Percentiles rank a stretch among this genome's conserved stretches.
Conservation (phyloP, 2,329 filamentous ascomycete species). For the Davidsoniella virescens region DNA sequence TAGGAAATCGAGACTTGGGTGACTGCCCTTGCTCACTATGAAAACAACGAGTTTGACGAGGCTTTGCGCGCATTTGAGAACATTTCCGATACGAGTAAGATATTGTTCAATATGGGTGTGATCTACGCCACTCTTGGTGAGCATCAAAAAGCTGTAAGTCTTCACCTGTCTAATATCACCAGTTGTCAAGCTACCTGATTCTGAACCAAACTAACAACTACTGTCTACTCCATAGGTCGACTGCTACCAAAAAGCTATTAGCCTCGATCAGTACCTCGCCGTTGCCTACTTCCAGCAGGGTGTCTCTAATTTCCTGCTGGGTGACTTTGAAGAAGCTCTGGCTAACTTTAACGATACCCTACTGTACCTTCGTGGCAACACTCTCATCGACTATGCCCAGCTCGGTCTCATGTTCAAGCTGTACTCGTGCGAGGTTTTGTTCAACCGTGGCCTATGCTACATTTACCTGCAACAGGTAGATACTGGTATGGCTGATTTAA, state of each 20-base stretch:
- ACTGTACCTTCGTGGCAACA: slow-evolving; percentile 85
- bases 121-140: slow-evolving; percentile 94
- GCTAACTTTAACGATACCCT: slow-evolving; percentile 98
- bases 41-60: slow-evolving; percentile 94
- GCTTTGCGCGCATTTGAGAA: slow-evolving; percentile 67
- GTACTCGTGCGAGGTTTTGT: slow-evolving; percentile 92
- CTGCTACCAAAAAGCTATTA: slow-evolving; percentile 82
- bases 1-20: slow-evolving; percentile 99
- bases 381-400: slow-evolving; percentile 95
- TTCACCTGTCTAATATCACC: not conserved
- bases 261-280: slow-evolving; percentile 85
- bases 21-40: slow-evolving; percentile 73
- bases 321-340: slow-evolving; percentile 91
- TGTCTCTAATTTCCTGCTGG: slow-evolving; percentile 91
- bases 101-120: slow-evolving; percentile 94
- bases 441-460: slow-evolving; percentile 93
- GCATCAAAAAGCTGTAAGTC: slow-evolving; percentile 80
- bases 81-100: slow-evolving; percentile 93
- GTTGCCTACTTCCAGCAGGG: slow-evolving; percentile 98
- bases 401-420: slow-evolving; percentile 89
- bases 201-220: slow-evolving; percentile 14
- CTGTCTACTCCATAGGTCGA: slow-evolving; percentile 48
- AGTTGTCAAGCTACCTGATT: not conserved
- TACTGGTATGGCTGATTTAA: slow-evolving; percentile 76
- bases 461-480: slow-evolving; percentile 91